Conservation (phyloP, 495 filamentous ascomycete species). For the Parachaetomium inaequale region DNA sequence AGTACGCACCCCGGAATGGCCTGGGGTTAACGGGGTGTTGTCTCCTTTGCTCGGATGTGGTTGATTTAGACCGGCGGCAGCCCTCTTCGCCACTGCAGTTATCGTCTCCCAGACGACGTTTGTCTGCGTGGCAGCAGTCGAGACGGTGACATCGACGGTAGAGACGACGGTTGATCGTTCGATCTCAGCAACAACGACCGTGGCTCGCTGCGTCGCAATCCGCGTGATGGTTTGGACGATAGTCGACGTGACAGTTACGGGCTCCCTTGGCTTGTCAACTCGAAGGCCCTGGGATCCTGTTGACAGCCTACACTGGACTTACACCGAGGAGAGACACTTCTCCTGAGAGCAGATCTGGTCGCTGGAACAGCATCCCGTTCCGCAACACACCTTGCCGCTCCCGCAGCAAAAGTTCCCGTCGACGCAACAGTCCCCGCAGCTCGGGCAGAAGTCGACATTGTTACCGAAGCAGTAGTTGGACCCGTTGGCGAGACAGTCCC, state of each 20-base stretch:
- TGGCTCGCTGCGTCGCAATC: constrained; percentile 26
- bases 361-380: constrained; percentile 28
- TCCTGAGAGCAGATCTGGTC: constrained; percentile 31
- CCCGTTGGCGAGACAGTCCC: constrained; percentile 33
- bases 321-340: constrained; percentile 27
- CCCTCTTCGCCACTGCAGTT: constrained; percentile 16
- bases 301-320: constrained; percentile 11
- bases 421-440: constrained; percentile 32
- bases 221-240: constrained; percentile 19
- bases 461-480: constrained; percentile 36
- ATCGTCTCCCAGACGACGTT: constrained; percentile 25
- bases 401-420: constrained; percentile 29
- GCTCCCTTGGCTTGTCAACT: constrained; percentile 13
- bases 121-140: constrained; percentile 28
- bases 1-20: too few species aligned
- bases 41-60: not conserved
- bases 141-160: constrained; percentile 27
- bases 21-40: not conserved
- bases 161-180: constrained; percentile 27
- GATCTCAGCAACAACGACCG: constrained; percentile 25
- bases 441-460: constrained; percentile 25
- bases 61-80: not conserved
- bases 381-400: constrained; percentile 26
- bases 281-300: not conserved
- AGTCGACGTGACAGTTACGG: constrained; percentile 26